Evolutionary conservation across 2,329 filamentous ascomycete species (phyloP), one percentile per base, ranked within the genome.

Genomic region (Ceratocystis lukuohia): DNA sequence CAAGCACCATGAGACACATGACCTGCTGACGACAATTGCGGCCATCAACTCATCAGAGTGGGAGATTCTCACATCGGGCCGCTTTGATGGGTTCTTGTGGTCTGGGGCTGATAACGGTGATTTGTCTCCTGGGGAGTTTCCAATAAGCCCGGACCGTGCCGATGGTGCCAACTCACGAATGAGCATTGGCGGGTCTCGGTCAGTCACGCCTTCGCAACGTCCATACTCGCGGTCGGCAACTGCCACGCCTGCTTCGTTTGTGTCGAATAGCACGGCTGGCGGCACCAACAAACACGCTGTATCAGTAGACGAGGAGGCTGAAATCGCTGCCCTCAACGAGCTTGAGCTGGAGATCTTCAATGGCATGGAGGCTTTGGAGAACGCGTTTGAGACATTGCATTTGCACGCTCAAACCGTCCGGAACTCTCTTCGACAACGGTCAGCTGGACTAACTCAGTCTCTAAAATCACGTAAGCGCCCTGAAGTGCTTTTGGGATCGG

Each of bases 1-100:
- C 69, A 91, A 88, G 74, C 88, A 96, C 74, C 86, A 87, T 0
- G 80, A 84, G 12, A 84, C 94, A 62, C 93, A 97, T 74, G 88
- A 94, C 72, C 85, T 96, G 41, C 84, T 97, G 2, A 86, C 90
- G 50, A 96, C 93, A 0, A 81, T 96, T 62, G 87, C 89, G 45
- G 90, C 92, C 64, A 94, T 97, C 71, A 94, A 88, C 73, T 84
- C 86, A 61, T 88, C 89, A n/a, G 93, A 97, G 75, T 97, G 93
- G 93, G 93, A 96, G 69, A 96, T 97, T 66, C 80, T 97, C 12
- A 90, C 88, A 3, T 96, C 93, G 0, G 93, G 93, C 33, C 88
- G 93, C 33, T 97, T 97, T 71, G 92, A 96, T 73, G 93, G 93
- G 3, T 97, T 97, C 76, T 80, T 96, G 22, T 96, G 93, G 85